These are phyloP conservation scores for Phialemoniopsis sp. DNA, from an alignment of 2,329 filamentous ascomycete genomes.

Conservation along the genomic window DNA sequence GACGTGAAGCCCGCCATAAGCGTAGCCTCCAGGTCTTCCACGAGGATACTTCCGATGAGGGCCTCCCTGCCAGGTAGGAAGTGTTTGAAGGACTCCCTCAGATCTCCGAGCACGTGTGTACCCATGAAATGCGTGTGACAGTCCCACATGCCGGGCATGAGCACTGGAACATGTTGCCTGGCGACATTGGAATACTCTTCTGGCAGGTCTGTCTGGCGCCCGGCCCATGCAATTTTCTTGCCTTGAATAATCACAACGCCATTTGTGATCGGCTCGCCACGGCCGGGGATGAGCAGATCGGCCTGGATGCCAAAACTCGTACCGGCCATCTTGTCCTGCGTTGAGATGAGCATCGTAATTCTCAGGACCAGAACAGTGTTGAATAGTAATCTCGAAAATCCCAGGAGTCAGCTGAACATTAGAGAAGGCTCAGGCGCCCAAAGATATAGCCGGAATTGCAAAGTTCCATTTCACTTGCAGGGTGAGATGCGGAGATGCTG, in stretches of 20 bases:
- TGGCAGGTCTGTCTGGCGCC: constrained; percentile 21
- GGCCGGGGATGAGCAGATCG: constrained; percentile 41
- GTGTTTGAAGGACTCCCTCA: constrained; percentile 13
- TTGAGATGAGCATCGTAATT: too few relatives aligned
- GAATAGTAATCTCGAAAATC: too few relatives aligned
- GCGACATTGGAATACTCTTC: constrained; percentile 20
- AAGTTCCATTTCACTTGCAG: too few relatives aligned
- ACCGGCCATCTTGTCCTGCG: too few relatives aligned
- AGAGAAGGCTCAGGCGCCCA: too few relatives aligned
- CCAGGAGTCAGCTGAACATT: too few relatives aligned
- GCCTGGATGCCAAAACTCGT: constrained; percentile 15
- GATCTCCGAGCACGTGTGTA: constrained; percentile 12
- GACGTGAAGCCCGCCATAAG: constrained; percentile 46
- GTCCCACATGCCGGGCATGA: constrained; percentile 51
- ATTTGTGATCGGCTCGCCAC: constrained; percentile 32
- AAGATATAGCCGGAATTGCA: too few relatives aligned
- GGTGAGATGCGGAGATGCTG: too few relatives aligned
- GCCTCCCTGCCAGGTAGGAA: constrained; percentile 15
- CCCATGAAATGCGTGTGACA: constrained; percentile 44
- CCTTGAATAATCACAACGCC: constrained; percentile 32
- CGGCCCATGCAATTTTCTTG: constrained; percentile 34
- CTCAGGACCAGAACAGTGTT: too few relatives aligned
- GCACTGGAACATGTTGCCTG: constrained; percentile 29
- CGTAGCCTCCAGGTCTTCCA: constrained; percentile 32
- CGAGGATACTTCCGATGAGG: constrained; percentile 33